Percentiles rank a stretch among this genome's conserved stretches.
These are phyloP conservation scores for Sordaria brevicollis DNA, from an alignment of 495 filamentous ascomycete genomes.

Conservation along the genomic window DNA sequence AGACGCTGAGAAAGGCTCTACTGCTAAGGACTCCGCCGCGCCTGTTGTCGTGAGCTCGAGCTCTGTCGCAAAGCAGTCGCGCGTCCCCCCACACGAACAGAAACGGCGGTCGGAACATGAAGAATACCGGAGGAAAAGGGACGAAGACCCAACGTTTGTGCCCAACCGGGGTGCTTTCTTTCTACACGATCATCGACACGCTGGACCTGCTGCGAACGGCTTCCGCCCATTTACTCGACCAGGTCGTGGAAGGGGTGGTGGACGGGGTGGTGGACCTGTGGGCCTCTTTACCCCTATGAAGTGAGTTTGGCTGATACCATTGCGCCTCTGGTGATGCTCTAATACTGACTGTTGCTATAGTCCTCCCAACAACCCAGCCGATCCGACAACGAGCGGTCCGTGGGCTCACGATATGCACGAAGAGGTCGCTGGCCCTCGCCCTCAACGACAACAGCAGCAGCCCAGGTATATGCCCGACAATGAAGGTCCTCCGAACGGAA, in stretches of 20 bases:
- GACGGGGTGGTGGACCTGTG: constrained; percentile 39
- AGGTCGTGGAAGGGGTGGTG: constrained; percentile 22
- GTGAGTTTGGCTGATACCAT: constrained; percentile 32
- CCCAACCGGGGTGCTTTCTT: constrained; percentile 94
- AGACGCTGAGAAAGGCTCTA: not conserved
- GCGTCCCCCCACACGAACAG: constrained; percentile 50
- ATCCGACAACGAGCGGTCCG: constrained; percentile 53
- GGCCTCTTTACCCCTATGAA: constrained; percentile 48
- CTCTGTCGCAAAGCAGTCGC: constrained; percentile 18
- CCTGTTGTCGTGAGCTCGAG: constrained; percentile 38
- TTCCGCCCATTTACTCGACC: constrained; percentile 61
- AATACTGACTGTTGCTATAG: constrained; percentile 29
- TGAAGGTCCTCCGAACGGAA: constrained; percentile 35
- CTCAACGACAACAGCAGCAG: constrained; percentile 20
- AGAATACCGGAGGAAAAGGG: constrained; percentile 75
- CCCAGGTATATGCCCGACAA: constrained; percentile 24
- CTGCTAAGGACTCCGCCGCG: constrained; percentile 21
- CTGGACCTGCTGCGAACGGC: constrained; percentile 62
- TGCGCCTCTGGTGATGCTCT: not conserved
- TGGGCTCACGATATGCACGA: constrained; percentile 98
- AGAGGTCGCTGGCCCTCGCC: constrained; percentile 45
- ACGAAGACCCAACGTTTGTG: constrained; percentile 87
- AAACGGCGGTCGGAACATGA: constrained; percentile 73
- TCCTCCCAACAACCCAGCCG: constrained; percentile 36
- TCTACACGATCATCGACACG: constrained; percentile 85